phyloP scores from a whole-genome alignment of 345 rosid species.

The Eucalyptus sp. region DNA sequence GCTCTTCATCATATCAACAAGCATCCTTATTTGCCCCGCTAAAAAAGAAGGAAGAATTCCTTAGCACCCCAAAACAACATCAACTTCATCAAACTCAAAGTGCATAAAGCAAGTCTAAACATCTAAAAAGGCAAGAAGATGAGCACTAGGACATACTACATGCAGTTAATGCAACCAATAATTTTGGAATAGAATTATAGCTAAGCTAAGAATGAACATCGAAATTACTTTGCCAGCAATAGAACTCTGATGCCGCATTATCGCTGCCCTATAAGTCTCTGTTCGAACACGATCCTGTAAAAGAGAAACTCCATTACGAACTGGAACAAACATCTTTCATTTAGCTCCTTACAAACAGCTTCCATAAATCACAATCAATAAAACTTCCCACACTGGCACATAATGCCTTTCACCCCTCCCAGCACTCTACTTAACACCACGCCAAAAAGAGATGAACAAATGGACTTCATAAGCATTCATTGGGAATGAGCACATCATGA shows the following conservation, averaged over 20 bases:
- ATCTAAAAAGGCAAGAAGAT: neutral
- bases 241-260: slow-evolving; percentile 70
- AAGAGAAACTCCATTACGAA: neutral
- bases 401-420: neutral
- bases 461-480: neutral
- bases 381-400: neutral
- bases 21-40: neutral
- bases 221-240: slow-evolving; percentile 83
- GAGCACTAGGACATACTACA: neutral
- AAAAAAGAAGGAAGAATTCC: neutral
- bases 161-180: neutral
- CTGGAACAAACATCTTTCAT: neutral
- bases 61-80: neutral
- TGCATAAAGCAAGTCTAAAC: neutral
- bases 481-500: neutral
- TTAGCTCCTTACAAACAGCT: neutral
- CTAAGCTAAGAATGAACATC: neutral
- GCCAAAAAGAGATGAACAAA: neutral
- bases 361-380: neutral
- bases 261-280: slow-evolving; percentile 71
- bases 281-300: slow-evolving; percentile 76
- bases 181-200: neutral
- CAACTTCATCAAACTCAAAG: neutral
- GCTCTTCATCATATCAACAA: neutral
- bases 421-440: neutral